Conservation (phyloP, 306 rosid genomes). For the Quercus aquifolioides region DNA sequence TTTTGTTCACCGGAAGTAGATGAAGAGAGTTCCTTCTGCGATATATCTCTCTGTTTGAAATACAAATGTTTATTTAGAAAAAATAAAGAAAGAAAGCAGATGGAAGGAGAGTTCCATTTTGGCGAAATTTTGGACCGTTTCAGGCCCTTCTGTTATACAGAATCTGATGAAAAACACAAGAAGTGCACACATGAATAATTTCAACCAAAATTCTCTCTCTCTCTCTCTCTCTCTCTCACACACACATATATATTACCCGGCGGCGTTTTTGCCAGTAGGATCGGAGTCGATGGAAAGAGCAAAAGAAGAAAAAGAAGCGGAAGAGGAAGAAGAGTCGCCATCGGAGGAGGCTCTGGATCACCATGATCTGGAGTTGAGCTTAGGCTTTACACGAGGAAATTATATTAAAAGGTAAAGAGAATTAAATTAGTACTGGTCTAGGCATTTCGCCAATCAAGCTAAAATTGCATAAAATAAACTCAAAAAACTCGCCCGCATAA, state of each 20-base stretch:
- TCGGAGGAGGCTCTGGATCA: constrained; percentile 50
- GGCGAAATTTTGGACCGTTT: constrained; percentile 63
- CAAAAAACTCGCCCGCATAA: too few relatives aligned
- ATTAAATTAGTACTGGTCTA: too few relatives aligned
- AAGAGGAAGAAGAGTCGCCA: constrained; percentile 30
- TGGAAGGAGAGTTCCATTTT: constrained; percentile 54
- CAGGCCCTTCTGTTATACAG: constrained; percentile 95
- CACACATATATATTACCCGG: constrained; percentile 38
- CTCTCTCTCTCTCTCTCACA: too few relatives aligned
- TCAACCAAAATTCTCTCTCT: neutral
- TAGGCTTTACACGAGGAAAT: constrained; percentile 15
- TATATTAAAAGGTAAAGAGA: too few relatives aligned
- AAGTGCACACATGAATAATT: neutral
- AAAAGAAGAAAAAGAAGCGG: constrained; percentile 33
- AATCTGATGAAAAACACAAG: constrained; percentile 40
- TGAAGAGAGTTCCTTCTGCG: too few relatives aligned
- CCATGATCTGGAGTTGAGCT: constrained; percentile 28
- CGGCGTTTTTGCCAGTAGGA: constrained; percentile 43
- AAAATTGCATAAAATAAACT: too few relatives aligned
- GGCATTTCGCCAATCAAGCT: too few relatives aligned
- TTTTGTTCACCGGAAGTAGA: too few relatives aligned
- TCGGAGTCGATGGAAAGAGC: constrained; percentile 62
- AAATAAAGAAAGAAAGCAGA: too few relatives aligned
- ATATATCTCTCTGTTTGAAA: too few relatives aligned
- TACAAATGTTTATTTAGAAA: too few relatives aligned